Conservation (phyloP, 1,139 yeast species). For the Lodderomyces orthopsilosis region DNA sequence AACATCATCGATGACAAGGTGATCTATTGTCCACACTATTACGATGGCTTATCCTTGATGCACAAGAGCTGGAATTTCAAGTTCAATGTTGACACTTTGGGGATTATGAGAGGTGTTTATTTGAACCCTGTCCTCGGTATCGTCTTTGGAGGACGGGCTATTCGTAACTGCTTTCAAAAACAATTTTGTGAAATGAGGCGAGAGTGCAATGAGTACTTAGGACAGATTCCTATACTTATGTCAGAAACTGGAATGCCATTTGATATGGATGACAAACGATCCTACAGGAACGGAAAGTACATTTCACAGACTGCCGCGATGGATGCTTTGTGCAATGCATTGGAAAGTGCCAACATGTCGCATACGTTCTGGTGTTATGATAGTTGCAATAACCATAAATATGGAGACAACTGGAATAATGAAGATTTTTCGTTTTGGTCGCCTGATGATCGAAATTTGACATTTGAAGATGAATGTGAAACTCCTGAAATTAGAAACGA, state of each 20-base stretch:
- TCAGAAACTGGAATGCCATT: conserved; percentile 98
- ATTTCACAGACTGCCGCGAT: conserved; percentile 74
- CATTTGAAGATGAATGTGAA: conserved; percentile 14
- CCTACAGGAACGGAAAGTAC: conserved; percentile 64
- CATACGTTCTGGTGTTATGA: conserved; percentile 89
- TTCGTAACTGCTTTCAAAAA: conserved; percentile 64
- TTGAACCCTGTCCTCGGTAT: conserved; percentile 73
- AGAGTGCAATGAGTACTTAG: conserved; percentile 62
- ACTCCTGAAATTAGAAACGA: conserved; percentile 1
- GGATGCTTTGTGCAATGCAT: conserved; percentile 77
- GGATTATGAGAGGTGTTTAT: conserved; percentile 81
- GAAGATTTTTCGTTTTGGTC: conserved; percentile 92
- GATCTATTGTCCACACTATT: conserved; percentile 82
- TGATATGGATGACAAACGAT: conserved; percentile 79
- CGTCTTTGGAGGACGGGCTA: conserved; percentile 75
- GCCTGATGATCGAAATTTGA: conserved; percentile 50
- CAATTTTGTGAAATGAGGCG: conserved; percentile 63
- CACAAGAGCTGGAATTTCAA: conserved; percentile 75
- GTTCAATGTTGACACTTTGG: conserved; percentile 85
- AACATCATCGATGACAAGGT: conserved; percentile 60
- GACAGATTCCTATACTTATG: conserved; percentile 68
- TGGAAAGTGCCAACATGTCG: conserved; percentile 68
- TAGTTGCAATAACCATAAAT: conserved; percentile 63
- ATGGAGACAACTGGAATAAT: conserved; percentile 92
- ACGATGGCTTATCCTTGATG: conserved; percentile 91